phyloP scores from a whole-genome alignment of 345 rosid genomes.

The Syzygium grande region DNA sequence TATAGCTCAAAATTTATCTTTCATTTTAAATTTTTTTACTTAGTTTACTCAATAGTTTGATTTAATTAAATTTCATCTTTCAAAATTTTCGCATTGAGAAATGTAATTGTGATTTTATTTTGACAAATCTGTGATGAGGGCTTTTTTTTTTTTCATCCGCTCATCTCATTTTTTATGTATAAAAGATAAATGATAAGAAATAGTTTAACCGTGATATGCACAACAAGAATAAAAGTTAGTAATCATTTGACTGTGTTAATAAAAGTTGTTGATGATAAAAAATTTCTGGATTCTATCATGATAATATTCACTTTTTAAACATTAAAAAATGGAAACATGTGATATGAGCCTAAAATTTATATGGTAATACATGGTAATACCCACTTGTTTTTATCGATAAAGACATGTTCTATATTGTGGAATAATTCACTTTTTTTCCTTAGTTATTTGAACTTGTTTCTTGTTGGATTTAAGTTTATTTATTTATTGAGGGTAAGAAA shows the following conservation, averaged over 20 bases:
- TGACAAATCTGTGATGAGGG: too few relatives aligned
- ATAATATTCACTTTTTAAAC: not conserved
- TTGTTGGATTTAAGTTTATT: too few relatives aligned
- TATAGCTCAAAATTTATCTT: not conserved
- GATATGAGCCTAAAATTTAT: too few relatives aligned
- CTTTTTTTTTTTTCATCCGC: not conserved
- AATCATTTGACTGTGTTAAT: not conserved
- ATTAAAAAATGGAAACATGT: too few relatives aligned
- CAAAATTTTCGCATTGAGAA: not conserved
- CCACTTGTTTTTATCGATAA: not conserved
- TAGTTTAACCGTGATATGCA: not conserved
- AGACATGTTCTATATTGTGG: not conserved
- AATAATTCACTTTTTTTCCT: too few relatives aligned
- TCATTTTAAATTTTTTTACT: not conserved
- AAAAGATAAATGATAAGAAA: not conserved
- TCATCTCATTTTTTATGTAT: not conserved
- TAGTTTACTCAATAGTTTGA: not conserved
- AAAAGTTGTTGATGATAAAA: not conserved
- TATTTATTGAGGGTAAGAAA: too few relatives aligned
- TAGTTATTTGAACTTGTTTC: too few relatives aligned
- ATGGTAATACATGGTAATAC: not conserved
- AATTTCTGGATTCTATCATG: not conserved
- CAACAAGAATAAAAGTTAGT: not conserved
- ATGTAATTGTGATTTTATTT: not conserved
- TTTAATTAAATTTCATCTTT: not conserved